Percentiles rank a stretch among this genome's conserved stretches.
These are phyloP conservation scores for Globisporangium irregulare DNA, from an alignment of 352 stramenopile species.

Conservation along the genomic window DNA sequence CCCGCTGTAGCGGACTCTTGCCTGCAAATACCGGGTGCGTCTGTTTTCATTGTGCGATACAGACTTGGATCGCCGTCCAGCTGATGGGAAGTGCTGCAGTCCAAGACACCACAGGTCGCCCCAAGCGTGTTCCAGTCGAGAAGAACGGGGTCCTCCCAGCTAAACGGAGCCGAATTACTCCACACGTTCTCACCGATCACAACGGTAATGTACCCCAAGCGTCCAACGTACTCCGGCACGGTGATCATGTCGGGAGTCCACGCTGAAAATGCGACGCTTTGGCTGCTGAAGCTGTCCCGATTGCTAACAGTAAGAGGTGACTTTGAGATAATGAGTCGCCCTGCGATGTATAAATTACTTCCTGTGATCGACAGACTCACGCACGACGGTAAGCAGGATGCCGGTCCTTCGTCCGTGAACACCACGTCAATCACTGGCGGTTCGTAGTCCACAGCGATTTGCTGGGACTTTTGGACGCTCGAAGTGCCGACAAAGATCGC, in stretches of 20 bases:
- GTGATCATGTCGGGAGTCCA: slow-evolving; percentile 48
- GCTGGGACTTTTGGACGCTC: slow-evolving; percentile 38
- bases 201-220: slow-evolving; percentile 48
- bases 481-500: slow-evolving; percentile 34
- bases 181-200: slow-evolving; percentile 40
- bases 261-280: slow-evolving; percentile 20
- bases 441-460: slow-evolving; percentile 34
- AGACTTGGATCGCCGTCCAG: slow-evolving; percentile 44
- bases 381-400: slow-evolving; percentile 39
- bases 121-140: slow-evolving; percentile 57
- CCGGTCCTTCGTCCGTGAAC: slow-evolving; percentile 57
- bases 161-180: slow-evolving; percentile 55
- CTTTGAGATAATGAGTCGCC: slow-evolving; percentile 39
- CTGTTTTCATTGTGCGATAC: slow-evolving; percentile 28
- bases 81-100: slow-evolving; percentile 48
- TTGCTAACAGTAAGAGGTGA: slow-evolving; percentile 27
- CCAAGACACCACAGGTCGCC: slow-evolving; percentile 30
- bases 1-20: slow-evolving; percentile 43
- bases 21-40: slow-evolving; percentile 21
- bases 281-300: slow-evolving; percentile 22
- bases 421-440: slow-evolving; percentile 47
- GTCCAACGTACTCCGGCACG: slow-evolving; percentile 37
- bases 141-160: slow-evolving; percentile 53
- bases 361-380: slow-evolving; percentile 52
- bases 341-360: slow-evolving; percentile 46